phyloP scores from a whole-genome alignment of 2,329 filamentous ascomycete genomes.

The Cercospora brassicicola region DNA sequence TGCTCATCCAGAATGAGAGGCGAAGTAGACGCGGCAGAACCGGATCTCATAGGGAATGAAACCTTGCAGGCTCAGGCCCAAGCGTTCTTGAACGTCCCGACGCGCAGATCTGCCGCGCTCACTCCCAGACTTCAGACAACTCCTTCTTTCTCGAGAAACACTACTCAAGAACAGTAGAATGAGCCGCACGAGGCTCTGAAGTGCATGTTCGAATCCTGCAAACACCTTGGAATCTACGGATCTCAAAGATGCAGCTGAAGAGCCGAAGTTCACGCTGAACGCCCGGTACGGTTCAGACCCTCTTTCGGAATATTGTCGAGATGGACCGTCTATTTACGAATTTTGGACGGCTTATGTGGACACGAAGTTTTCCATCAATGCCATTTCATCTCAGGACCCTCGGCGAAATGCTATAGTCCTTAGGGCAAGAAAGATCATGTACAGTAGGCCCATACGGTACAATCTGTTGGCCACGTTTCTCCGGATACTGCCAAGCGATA shows the following conservation, averaged over 20 bases:
- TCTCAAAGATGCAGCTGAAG: too few species aligned
- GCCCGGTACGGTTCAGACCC: too few species aligned
- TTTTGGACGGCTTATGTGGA: background rate
- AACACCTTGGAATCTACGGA: too few species aligned
- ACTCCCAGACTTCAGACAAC: background rate
- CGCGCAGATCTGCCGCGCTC: background rate
- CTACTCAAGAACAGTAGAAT: background rate
- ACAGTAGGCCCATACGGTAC: background rate
- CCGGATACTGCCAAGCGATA: background rate
- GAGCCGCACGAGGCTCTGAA: too few species aligned
- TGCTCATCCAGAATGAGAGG: background rate
- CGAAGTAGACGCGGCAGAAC: background rate
- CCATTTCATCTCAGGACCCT: background rate
- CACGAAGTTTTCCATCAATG: background rate
- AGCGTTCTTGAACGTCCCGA: background rate
- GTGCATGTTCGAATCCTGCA: too few species aligned
- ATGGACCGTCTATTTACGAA: background rate
- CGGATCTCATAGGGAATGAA: background rate
- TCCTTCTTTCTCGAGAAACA: background rate
- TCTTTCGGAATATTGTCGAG: background rate
- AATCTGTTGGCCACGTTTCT: background rate
- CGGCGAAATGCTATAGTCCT: background rate
- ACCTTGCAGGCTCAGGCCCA: background rate
- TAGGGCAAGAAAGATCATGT: background rate
- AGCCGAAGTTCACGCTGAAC: background rate